Base-by-base conservation (phyloP, 75 land plant genomes). In the Pinus albicaulis region DNA sequence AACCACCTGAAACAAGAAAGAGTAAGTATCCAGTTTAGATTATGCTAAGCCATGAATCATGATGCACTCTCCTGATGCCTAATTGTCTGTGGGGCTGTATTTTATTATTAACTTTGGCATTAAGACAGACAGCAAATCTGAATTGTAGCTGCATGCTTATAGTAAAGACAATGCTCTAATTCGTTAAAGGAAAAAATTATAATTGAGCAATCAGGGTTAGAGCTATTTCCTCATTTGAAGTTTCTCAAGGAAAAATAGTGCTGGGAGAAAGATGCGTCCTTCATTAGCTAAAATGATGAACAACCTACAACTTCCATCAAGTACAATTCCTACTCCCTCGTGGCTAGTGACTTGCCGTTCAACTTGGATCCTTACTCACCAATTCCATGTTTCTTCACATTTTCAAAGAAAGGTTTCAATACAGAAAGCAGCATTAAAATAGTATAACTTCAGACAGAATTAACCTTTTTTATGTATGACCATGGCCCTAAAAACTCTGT, bases 1-100 rank as follows among this genome's bases (percentile, higher is more conserved):
- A 63, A 95, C 97, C 28, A 93, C 90, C 98, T 95, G 85, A 57
- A 75, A 59, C 25, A 31, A 58, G 16, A 57, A 52, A 59, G 16
- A 59, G 72, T 17, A 3, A 36, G 17, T 16, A 76, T 12, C 38
- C 14, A 22, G 26, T 38, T 68, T 13, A 48, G 2, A 22, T 59
- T 71, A 44, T 66, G 52, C 48, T 68, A 68, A 68, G 11, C 26
- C 64, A 24, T 24, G 23, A 22, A 20, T n/a, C 20, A 3, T 13
- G 3, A 68, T 41, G 41, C 41, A 2, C n/a, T 63, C 41, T 64
- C 36, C 13, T 64, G 34, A 6, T 64, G 41, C 68, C n/a, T 28
- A 20, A 31, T 34, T 31, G 19, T 5, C 34, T 64, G 28, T 64
- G 25, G 5, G 17, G 34, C 17, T 31, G 60, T 19, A 59, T 2